Conservation (phyloP, 2,329 filamentous ascomycete genomes). For the Sclerotinia borealis region DNA sequence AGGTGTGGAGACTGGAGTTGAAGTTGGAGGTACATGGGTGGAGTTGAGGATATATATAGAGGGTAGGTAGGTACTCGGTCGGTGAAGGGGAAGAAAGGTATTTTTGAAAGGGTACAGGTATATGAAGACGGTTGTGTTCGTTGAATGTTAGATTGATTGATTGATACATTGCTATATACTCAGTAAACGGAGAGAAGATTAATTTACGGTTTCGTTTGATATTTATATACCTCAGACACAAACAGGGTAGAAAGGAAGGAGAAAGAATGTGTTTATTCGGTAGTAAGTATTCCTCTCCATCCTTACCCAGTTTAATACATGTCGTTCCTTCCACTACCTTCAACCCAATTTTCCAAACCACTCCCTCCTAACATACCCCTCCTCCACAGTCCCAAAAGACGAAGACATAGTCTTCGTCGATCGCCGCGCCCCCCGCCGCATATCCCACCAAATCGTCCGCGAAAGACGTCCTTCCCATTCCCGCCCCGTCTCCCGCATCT, state of each 20-base stretch:
- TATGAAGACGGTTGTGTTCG: neutral
- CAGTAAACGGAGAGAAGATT: neutral
- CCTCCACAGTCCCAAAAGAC: slow-evolving; percentile 4
- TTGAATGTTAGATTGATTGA: neutral
- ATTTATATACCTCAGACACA: neutral
- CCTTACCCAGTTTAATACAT: neutral
- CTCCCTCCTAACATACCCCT: neutral
- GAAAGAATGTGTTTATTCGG: neutral
- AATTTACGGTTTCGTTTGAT: neutral
- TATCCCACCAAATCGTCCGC: neutral
- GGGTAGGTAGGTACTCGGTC: neutral
- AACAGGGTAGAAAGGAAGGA: neutral
- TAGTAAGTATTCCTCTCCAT: neutral
- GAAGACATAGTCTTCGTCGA: slow-evolving; percentile 12
- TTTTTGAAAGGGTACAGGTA: neutral
- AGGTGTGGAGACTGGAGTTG: neutral
- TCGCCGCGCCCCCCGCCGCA: neutral
- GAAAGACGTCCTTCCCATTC: neutral
- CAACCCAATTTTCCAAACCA: too few species aligned
- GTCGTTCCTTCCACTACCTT: neutral
- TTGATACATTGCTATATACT: neutral
- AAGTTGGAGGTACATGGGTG: neutral
- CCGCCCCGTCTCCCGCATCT: slow-evolving; percentile 9
- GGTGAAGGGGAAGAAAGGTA: neutral
- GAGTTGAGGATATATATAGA: slow-evolving; percentile 10